These are phyloP conservation scores for Henckelia pumila DNA, from an alignment of 257 asterid species.

Conservation along the genomic window DNA sequence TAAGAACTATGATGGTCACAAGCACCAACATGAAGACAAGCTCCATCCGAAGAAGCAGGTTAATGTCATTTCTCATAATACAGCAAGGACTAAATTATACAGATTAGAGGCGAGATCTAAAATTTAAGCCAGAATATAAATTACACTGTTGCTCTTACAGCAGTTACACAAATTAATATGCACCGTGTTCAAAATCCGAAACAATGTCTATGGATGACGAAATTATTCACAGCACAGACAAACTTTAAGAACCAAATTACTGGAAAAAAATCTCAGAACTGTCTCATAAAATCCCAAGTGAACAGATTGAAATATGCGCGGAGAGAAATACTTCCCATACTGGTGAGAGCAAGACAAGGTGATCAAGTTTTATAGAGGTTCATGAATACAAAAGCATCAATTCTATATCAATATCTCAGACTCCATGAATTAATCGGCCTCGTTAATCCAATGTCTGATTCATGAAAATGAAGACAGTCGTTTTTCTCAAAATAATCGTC, in stretches of 20 bases:
- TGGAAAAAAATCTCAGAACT: neutral
- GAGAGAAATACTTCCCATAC: no score
- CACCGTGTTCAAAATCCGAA: slow-evolving; percentile 14
- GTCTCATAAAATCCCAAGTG: neutral
- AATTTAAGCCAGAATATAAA: slow-evolving; percentile 4
- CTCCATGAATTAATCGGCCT: no score
- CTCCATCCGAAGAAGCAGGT: slow-evolving; percentile 16
- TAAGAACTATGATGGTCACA: neutral
- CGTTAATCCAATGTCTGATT: no score
- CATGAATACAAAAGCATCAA: no score
- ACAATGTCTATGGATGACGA: neutral
- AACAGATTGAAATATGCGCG: slow-evolving; percentile 1
- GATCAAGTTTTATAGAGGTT: no score
- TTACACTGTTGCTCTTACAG: slow-evolving; percentile 4
- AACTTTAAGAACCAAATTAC: no score
- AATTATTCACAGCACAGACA: neutral
- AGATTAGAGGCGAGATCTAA: neutral
- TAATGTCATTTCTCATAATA: slow-evolving; percentile 7
- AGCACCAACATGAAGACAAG: slow-evolving; percentile 20
- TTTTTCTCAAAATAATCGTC: no score
- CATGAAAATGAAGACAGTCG: no score
- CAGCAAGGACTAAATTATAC: slow-evolving; percentile 4
- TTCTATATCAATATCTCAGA: no score
- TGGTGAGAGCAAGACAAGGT: no score
- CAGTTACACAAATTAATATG: slow-evolving; percentile 19